Evolutionary conservation across 495 filamentous ascomycete genomes (phyloP).

Genomic region (Neurospora sp.): DNA sequence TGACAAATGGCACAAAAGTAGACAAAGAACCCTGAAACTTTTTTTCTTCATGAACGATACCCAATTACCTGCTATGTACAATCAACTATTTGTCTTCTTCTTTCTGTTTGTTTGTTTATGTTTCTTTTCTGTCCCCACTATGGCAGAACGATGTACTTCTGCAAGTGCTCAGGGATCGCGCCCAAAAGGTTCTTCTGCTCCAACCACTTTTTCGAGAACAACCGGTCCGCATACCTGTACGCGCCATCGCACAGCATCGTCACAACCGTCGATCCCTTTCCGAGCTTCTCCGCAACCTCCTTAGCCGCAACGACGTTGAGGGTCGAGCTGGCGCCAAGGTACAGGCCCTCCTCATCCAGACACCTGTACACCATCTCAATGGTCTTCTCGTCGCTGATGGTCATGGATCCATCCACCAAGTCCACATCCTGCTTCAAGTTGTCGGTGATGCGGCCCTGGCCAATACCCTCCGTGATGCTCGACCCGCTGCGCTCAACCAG

Average conservation of each 20-base stretch:
- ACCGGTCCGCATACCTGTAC: conserved; percentile 86
- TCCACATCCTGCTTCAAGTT: conserved; percentile 81
- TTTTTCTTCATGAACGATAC: background rate
- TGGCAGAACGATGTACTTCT: conserved; percentile 87
- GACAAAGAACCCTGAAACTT: background rate
- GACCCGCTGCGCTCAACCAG: conserved; percentile 71
- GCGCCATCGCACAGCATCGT: conserved; percentile 92
- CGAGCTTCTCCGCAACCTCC: conserved; percentile 84
- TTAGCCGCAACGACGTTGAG: conserved; percentile 93
- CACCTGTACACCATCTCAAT: conserved; percentile 98
- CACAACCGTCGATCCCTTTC: conserved; percentile 82
- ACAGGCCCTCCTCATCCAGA: conserved; percentile 91
- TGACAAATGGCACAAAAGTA: conserved; percentile 3
- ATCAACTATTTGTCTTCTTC: background rate
- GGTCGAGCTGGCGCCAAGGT: conserved; percentile 86
- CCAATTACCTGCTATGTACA: background rate
- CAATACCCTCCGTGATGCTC: conserved; percentile 95
- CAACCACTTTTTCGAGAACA: conserved; percentile 88
- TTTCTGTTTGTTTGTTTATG: background rate
- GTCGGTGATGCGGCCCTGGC: conserved; percentile 92
- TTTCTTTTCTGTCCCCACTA: conserved; percentile 27
- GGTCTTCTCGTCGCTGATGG: conserved; percentile 83
- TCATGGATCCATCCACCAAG: conserved; percentile 74
- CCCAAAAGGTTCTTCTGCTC: conserved; percentile 68
- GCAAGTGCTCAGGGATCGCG: conserved; percentile 75